A percentile compares a stretch with the other conserved stretches of the same genome.
Evolutionary conservation across 495 filamentous ascomycete genomes (phyloP).

Genomic region (Penicillium tannophilum): DNA sequence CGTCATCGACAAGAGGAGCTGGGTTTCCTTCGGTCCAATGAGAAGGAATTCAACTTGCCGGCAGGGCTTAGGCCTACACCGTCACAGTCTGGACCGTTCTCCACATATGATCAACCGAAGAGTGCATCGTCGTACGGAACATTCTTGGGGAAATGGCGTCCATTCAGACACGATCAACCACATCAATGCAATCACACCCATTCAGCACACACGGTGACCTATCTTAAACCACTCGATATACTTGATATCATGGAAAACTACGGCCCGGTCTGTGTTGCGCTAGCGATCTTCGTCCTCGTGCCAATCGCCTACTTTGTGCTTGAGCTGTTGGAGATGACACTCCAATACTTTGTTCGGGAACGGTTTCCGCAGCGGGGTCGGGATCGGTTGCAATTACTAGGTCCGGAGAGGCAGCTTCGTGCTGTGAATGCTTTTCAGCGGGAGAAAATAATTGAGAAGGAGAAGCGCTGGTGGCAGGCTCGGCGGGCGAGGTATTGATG

Average conservation of each 20-base stretch:
- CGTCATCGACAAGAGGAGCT: not conserved
- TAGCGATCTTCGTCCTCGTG: slow-evolving; percentile 26
- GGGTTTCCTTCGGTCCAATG: slow-evolving; percentile 6
- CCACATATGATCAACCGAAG: not conserved
- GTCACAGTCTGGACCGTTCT: not conserved
- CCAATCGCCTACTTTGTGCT: slow-evolving; percentile 27
- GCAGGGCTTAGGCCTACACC: not conserved
- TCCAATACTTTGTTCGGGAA: slow-evolving; percentile 17
- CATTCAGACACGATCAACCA: not conserved
- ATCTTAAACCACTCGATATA: slow-evolving; percentile 9
- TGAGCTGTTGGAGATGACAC: slow-evolving; percentile 19
- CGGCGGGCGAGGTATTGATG: slow-evolving; percentile 1
- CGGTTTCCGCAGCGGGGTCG: slow-evolving; percentile 23
- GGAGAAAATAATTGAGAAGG: slow-evolving; percentile 13
- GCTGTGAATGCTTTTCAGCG: slow-evolving; percentile 18
- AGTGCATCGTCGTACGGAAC: slow-evolving; percentile 5
- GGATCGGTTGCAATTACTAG: slow-evolving; percentile 18
- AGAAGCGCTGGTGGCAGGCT: slow-evolving; percentile 20
- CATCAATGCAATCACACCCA: not conserved
- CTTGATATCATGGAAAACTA: slow-evolving; percentile 21
- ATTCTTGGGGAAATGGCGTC: slow-evolving; percentile 5
- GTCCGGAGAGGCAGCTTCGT: slow-evolving; percentile 24
- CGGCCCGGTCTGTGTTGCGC: slow-evolving; percentile 24
- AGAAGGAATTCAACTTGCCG: slow-evolving; percentile 2
- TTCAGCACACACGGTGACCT: slow-evolving; percentile 2